Conservation (phyloP, 164 flowering plant species). For the Echeveria elegans region DNA sequence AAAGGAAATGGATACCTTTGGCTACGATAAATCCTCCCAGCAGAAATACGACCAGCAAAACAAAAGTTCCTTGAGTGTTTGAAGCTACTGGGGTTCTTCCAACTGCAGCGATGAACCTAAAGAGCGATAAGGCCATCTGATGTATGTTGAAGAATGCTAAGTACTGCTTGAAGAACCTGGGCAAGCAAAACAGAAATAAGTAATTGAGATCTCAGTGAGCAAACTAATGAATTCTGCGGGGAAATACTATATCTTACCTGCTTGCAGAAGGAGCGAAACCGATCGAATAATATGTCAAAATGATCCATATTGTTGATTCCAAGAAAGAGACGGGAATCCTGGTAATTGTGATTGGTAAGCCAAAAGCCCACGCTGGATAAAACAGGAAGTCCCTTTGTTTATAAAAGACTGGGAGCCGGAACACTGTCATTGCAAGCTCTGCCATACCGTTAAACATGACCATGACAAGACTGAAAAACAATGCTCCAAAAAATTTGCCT, state of each 20-base stretch:
- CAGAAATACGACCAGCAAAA: constrained; percentile 39
- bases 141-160: constrained; percentile 42
- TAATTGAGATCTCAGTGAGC: background rate
- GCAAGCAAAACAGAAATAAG: background rate
- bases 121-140: constrained; percentile 52
- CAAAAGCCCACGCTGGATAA: constrained; percentile 63
- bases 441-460: constrained; percentile 64
- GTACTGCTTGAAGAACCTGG: constrained; percentile 50
- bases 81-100: constrained; percentile 52
- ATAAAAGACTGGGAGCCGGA: constrained; percentile 52
- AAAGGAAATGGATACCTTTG: constrained; percentile 27
- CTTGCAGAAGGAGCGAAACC: constrained; percentile 54
- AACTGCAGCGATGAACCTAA: constrained; percentile 51
- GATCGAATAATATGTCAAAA: constrained; percentile 51
- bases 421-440: constrained; percentile 45
- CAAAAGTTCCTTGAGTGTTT: constrained; percentile 35
- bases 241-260: constrained; percentile 24
- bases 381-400: constrained; percentile 52
- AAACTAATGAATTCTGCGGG: background rate
- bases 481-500: constrained; percentile 44
- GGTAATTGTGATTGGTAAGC: constrained; percentile 49
- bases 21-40: constrained; percentile 57
- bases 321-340: constrained; percentile 43
- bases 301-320: constrained; percentile 49
- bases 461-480: constrained; percentile 44